Conservation (phyloP, 345 rosid species). For the Gossypium longicalyx region DNA sequence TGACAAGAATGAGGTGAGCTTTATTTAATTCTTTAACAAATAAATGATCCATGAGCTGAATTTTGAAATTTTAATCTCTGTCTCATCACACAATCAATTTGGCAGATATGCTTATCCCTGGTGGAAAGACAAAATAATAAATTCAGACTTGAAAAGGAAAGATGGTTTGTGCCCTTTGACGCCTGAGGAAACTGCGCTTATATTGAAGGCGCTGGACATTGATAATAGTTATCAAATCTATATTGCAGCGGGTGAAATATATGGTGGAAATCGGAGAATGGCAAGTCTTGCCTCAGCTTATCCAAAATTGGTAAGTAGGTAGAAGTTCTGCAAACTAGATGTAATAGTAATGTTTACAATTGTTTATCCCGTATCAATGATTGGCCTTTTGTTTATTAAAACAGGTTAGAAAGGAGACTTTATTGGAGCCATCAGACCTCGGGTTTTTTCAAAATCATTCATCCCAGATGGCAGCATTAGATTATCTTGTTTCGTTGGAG, state of each 20-base stretch:
- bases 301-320: slow-evolving; percentile 64
- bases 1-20: slow-evolving; percentile 90
- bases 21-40: not conserved
- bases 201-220: slow-evolving; percentile 64
- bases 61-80: slow-evolving; percentile 2
- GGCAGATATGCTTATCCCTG: slow-evolving; percentile 88
- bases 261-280: slow-evolving; percentile 67
- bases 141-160: slow-evolving; percentile 73
- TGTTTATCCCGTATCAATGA: slow-evolving; percentile 1
- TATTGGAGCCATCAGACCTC: slow-evolving; percentile 66
- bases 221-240: slow-evolving; percentile 69
- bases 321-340: slow-evolving; percentile 5
- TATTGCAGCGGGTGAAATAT: slow-evolving; percentile 84
- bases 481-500: slow-evolving; percentile 88
- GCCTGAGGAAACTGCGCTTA: slow-evolving; percentile 84
- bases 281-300: slow-evolving; percentile 59
- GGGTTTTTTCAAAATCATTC: slow-evolving; percentile 74
- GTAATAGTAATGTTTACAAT: not conserved
- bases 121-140: slow-evolving; percentile 89
- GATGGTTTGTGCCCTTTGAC: slow-evolving; percentile 88
- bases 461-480: slow-evolving; percentile 91
- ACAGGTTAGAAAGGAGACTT: slow-evolving; percentile 84
- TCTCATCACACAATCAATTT: not conserved
- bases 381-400: slow-evolving; percentile 8
- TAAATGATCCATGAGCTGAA: not conserved